Base-by-base conservation (phyloP, 1,139 yeast genomes). In the Hansenula sp. region DNA sequence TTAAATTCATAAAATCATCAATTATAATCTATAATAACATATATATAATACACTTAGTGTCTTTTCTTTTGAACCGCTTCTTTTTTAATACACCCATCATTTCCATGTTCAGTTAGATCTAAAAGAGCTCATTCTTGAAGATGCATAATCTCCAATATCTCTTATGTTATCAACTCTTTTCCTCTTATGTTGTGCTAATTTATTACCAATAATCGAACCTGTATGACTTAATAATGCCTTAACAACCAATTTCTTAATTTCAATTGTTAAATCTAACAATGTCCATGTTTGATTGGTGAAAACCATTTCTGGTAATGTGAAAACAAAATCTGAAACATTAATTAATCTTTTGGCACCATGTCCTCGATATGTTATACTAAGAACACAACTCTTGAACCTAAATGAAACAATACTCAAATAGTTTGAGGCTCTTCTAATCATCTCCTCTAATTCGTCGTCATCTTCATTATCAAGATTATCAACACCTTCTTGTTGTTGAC, bases 361-460 rank as follows among this genome's bases (percentile, higher is more conserved):
- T 40, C 84, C 79, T 52, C 74, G 76, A 47, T 81, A 75, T 4
- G 89, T 81, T 21, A 84, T 71, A 62, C 72, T 71, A 24, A 84
- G 58, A 2, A 70, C 62, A 33, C 78, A 69, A 12, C 78, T 70
- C 43, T 70, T 67, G 17, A 83, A 55, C 19, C 61, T 65, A 49
- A 84, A 65, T 10, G 72, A 65, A 28, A 74, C 72, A 45, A 84
- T 74, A 54, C 81, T 78, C 55, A 81, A 65, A 55, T 71, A 82
- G 46, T 73, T 74, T 34, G 79, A 72, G 2, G 90, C 79, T 47
- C 91, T 65, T 28, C 66, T 62, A 5, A 82, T 62, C 89, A 84
- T 83, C 45, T 72, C 72, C 35, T 73, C 72, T 21, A 79, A 60
- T 36, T 74, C 76, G n/a, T 52, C 50, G 17, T 43, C 51, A 8